Percentiles rank a stretch among this genome's conserved stretches.
These are phyloP conservation scores for Myxozyma sirexii DNA, from an alignment of 805 yeast species.

Conservation along the genomic window DNA sequence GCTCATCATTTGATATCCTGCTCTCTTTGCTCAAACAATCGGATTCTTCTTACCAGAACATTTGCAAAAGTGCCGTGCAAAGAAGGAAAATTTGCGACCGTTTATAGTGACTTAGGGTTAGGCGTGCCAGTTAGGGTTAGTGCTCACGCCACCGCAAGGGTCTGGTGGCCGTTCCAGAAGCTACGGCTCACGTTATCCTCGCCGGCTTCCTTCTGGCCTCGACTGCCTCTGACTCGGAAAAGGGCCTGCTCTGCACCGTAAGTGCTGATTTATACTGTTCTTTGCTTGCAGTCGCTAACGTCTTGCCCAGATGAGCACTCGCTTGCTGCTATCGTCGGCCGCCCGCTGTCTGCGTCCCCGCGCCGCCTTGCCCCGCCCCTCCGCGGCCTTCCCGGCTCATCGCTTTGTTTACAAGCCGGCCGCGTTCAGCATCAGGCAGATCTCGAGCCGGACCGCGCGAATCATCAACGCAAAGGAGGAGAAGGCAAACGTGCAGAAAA, in stretches of 20 bases:
- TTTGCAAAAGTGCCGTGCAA: too few relatives aligned
- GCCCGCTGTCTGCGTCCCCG: not conserved
- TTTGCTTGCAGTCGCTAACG: too few relatives aligned
- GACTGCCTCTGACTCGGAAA: not conserved
- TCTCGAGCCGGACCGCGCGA: slow-evolving; percentile 18
- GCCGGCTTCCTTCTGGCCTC: not conserved
- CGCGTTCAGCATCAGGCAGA: not conserved
- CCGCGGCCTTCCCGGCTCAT: not conserved
- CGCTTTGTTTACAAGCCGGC: not conserved
- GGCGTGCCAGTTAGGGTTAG: not conserved
- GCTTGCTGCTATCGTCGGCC: not conserved
- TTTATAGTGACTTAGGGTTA: not conserved
- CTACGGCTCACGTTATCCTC: slow-evolving; percentile 4
- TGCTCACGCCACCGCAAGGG: not conserved
- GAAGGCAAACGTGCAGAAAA: slow-evolving; percentile 75
- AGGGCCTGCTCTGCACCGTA: not conserved
- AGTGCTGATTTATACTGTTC: not conserved
- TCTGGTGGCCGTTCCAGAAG: slow-evolving; percentile 3
- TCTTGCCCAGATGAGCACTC: not conserved
- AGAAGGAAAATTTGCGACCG: not conserved
- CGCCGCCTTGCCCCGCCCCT: too few relatives aligned
- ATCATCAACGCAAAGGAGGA: slow-evolving; percentile 71
- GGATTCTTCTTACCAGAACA: too few relatives aligned
- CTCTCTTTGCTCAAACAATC: not conserved
- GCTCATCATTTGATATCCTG: not conserved